Base-by-base conservation (phyloP, 1,139 yeast species). In the Nakaseomyces kungkrabaensis region DNA sequence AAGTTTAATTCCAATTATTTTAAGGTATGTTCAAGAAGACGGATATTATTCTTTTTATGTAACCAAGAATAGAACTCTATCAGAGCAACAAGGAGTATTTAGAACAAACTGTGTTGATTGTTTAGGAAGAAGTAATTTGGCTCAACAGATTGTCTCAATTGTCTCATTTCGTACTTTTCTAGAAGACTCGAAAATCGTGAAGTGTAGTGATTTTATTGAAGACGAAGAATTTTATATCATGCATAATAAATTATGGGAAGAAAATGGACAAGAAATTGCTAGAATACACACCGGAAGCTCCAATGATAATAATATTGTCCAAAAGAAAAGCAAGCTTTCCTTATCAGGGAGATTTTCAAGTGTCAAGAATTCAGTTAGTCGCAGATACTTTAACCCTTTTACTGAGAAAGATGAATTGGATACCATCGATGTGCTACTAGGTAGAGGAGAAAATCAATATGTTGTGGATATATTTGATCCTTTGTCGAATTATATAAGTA, bases 221-320 rank as follows among this genome's bases (percentile, higher is more conserved):
- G 61, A 61, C n/a, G 59, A 60, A 8, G 92, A 81, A 24, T 68
- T 86, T 43, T 74, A 81, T 63, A 65, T 69, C 40, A 81, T 77
- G 53, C 97, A 90, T 62, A 86, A 89, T 59, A 73, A 83, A 4
- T 69, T 92, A 25, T 94, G 98, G 98, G 99, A 98, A 0, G 97
- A 94, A 67, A 90, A 92, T 66, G 99, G 98, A 45, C 98, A 94
- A 68, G 96, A 94, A 53, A 79, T 94, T 8, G 89, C 97, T 1
- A 97, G 89, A 65, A 92, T 92, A 31, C 94, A 94, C 65, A 92
- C 98, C 0, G 98, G 98, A 5, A 94, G 98, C 0, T 90, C 92
- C 64, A 98, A 98, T 0, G 72, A 94, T 48, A 94, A 94, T 66
- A 87, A 97, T 0, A 87, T 96, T 4, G 92, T 85, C 63, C 85